Evolutionary conservation across 2,329 filamentous ascomycete species (phyloP), one percentile per base, ranked within the genome.

Genomic region (Colletotrichum camelliae): DNA sequence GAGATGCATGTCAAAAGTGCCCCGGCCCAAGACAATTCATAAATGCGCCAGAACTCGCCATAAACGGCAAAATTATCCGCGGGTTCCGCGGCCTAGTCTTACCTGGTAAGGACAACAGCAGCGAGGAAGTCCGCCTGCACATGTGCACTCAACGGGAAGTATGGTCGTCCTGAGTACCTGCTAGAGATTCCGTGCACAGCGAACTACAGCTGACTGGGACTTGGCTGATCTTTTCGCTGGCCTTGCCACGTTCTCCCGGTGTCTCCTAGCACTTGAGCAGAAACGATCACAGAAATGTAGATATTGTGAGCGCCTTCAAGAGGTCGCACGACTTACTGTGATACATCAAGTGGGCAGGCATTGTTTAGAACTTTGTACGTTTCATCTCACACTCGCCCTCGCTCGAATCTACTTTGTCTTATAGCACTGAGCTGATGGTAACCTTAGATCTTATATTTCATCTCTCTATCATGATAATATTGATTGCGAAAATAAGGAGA

Each of bases 381-480:
- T 5, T 27, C 1, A 27, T 27, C 24, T 27, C 24, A 27, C 24
- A 27, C 5, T 27, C 4, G 24, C 24, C 24, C 5, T 27, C 24
- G 24, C 24, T 5, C 5, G 24, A 27, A 1, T 4, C 24, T 5
- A 5, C 24, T 1, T 27, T 27, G 24, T n/a, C n/a, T n/a, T n/a
- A 27, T 27, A 27, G 24, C 24, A 27, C 24, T 5, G 24, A 27
- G 24, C 5, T 27, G 24, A 1, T 12, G 10, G 0, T 7, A 12
- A 3, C 9, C 6, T 18, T 7, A 6, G 39, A 21, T 7, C 1
- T 0, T 13, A 0, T 21, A 1, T 18, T 9, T 4, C 3, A 18
- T 9, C 3, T 48, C 18, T 48, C 18, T 48, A n/a, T 13, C 39
- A 21, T n/a, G 39, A 48, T 2, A 10, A 12, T 2, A 48, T 48